Conservation (phyloP, 225 moss, liverwort and hornwort species). For the Straminergon stramineum region DNA sequence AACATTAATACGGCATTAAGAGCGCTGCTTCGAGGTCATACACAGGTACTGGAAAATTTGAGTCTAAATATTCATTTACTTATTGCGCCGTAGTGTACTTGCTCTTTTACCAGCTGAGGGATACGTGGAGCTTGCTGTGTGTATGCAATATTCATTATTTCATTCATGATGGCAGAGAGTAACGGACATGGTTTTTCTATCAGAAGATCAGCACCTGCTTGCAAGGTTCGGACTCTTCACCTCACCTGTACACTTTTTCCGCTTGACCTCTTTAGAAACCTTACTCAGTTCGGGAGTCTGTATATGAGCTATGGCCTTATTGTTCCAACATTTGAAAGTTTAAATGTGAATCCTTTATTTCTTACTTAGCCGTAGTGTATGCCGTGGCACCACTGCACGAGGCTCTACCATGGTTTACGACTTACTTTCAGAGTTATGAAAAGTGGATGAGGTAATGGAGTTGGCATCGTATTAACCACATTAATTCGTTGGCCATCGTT, state of each 20-base stretch:
- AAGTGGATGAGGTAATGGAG: background rate
- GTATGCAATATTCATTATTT: background rate
- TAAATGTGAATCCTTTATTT: background rate
- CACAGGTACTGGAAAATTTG: constrained; percentile 48
- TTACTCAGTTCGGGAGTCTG: background rate
- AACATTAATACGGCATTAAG: constrained; percentile 87
- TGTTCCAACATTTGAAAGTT: background rate
- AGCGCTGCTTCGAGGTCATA: constrained; percentile 84
- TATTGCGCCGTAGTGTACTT: background rate
- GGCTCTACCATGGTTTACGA: background rate
- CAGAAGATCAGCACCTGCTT: constrained; percentile 54
- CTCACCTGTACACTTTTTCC: background rate
- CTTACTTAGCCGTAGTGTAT: background rate
- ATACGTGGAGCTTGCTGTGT: background rate
- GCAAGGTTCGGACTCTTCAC: constrained; percentile 31
- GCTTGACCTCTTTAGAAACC: background rate
- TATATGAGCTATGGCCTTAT: background rate
- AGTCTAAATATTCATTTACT: background rate
- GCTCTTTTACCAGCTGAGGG: background rate
- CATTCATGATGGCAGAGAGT: constrained; percentile 42
- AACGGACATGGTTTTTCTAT: constrained; percentile 54
- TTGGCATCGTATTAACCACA: background rate
- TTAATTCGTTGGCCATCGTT: background rate
- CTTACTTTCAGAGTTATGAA: background rate
- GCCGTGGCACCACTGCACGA: background rate